A percentile compares a stretch with the other conserved stretches of the same genome.
Conservation (phyloP, 257 asterid genomes). For the Verbena officinalis region DNA sequence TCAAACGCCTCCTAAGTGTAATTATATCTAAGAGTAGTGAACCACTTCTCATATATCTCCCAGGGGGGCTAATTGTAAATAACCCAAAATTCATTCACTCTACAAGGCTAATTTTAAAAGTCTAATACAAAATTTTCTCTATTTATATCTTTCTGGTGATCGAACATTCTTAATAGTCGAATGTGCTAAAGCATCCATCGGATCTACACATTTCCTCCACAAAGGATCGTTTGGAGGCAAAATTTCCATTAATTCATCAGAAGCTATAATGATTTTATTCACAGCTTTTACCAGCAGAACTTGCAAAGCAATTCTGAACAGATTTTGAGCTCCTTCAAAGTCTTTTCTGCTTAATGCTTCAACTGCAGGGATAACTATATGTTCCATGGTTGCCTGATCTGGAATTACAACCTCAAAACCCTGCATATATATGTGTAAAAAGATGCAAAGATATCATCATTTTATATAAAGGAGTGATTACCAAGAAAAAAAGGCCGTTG, state of each 20-base stretch:
- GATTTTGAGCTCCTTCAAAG: slow-evolving; percentile 71
- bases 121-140: neutral
- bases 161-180: slow-evolving; percentile 50
- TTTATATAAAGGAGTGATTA: neutral
- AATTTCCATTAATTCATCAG: slow-evolving; percentile 58
- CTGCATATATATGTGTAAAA: slow-evolving; percentile 41
- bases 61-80: too few species aligned
- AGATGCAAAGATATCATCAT: too few species aligned
- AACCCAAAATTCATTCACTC: too few species aligned
- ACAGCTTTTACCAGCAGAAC: slow-evolving; percentile 72
- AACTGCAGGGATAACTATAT: slow-evolving; percentile 58
- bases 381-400: slow-evolving; percentile 73
- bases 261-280: slow-evolving; percentile 63
- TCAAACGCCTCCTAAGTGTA: too few species aligned
- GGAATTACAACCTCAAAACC: slow-evolving; percentile 75
- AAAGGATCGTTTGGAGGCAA: slow-evolving; percentile 78
- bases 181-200: slow-evolving; percentile 66
- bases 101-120: too few species aligned
- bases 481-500: too few species aligned
- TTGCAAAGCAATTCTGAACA: slow-evolving; percentile 65
- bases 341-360: slow-evolving; percentile 67
- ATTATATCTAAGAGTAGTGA: too few species aligned
- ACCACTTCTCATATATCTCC: too few species aligned
- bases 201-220: slow-evolving; percentile 66
- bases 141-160: slow-evolving; percentile 33